A percentile compares a stretch with the other conserved stretches of the same genome.
Conservation (phyloP, 208 protist species). For the Acanthamoeba lenticulata region DNA sequence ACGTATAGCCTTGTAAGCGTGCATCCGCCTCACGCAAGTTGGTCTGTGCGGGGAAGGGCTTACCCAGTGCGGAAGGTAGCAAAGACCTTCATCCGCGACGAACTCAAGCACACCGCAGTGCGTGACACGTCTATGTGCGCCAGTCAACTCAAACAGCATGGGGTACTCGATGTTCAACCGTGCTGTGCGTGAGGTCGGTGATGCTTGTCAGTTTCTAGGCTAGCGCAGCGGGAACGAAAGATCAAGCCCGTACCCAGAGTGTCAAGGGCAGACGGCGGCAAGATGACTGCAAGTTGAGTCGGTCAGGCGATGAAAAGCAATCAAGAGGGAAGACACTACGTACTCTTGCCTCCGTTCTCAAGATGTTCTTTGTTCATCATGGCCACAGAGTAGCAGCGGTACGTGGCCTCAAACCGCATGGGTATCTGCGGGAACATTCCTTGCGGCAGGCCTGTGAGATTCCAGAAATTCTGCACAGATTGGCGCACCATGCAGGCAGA, state of each 20-base stretch:
- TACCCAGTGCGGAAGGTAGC: slow-evolving; percentile 79
- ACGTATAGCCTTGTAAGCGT: too few relatives aligned
- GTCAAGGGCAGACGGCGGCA: slow-evolving; percentile 76
- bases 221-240: too few relatives aligned
- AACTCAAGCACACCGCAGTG: slow-evolving; percentile 83
- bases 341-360: slow-evolving; percentile 56
- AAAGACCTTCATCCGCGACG: slow-evolving; percentile 78
- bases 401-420: not conserved
- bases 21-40: too few relatives aligned
- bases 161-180: slow-evolving; percentile 72
- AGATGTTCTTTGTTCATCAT: slow-evolving; percentile 46
- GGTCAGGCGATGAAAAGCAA: not conserved
- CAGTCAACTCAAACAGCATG: slow-evolving; percentile 77
- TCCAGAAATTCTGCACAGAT: slow-evolving; percentile 3
- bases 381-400: slow-evolving; percentile 25
- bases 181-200: not conserved
- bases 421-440: not conserved
- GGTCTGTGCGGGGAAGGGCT: too few relatives aligned
- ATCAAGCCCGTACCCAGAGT: slow-evolving; percentile 68
- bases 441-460: not conserved
- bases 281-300: slow-evolving; percentile 57
- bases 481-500: not conserved
- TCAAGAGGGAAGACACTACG: not conserved
- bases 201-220: too few relatives aligned
- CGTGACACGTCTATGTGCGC: slow-evolving; percentile 8